These are phyloP conservation scores for Suaeda aralocaspica DNA, from an alignment of 148 eudicot genomes.

Conservation along the genomic window DNA sequence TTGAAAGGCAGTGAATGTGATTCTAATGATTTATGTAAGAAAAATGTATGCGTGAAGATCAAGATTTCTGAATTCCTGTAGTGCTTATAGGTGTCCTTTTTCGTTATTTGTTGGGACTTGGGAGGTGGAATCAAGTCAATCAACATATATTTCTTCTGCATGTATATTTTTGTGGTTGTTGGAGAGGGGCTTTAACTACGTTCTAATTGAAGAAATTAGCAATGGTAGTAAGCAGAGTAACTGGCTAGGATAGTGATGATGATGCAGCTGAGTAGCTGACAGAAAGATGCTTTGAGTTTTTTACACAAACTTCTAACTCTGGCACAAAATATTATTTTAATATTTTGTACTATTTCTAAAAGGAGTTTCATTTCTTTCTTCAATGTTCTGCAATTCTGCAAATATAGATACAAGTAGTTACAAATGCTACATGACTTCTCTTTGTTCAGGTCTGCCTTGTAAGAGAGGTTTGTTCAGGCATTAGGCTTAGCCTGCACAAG, in stretches of 20 bases:
- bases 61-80: background rate
- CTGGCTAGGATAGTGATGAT: background rate
- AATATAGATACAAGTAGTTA: too few relatives aligned
- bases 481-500: slow-evolving; percentile 3
- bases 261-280: background rate
- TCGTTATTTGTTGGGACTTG: too few relatives aligned
- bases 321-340: background rate
- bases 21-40: background rate
- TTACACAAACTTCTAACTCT: background rate
- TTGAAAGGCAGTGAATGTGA: background rate
- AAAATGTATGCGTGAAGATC: background rate
- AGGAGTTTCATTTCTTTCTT: background rate
- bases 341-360: background rate
- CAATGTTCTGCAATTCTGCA: too few relatives aligned
- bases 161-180: background rate
- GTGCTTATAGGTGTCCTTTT: too few relatives aligned
- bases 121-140: background rate
- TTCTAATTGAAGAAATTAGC: background rate
- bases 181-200: background rate
- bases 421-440: background rate
- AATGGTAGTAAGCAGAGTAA: background rate
- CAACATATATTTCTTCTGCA: background rate
- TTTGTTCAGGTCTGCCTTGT: background rate
- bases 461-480: background rate
- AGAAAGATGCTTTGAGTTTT: background rate